Evolutionary conservation across 805 yeast species (phyloP).

Genomic region (Komagataella phaffii): DNA sequence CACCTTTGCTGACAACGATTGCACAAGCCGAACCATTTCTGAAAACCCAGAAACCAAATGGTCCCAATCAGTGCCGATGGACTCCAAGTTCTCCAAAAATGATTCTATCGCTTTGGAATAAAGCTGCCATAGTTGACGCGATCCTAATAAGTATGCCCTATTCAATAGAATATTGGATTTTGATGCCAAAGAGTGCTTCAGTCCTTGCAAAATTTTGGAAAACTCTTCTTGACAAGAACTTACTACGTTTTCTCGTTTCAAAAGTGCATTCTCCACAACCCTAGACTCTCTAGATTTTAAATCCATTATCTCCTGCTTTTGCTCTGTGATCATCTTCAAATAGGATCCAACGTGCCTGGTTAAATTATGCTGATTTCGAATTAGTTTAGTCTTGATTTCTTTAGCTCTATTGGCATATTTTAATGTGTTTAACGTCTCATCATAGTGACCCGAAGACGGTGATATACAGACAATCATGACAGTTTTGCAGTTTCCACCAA

Average conservation of each 20-base stretch:
- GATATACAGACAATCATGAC: conserved; percentile 93
- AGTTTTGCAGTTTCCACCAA: conserved; percentile 91
- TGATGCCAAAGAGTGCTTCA: neutral
- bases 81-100: conserved; percentile 18
- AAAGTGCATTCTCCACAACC: conserved; percentile 22
- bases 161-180: neutral
- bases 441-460: conserved; percentile 79
- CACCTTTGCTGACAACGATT: conserved; percentile 21
- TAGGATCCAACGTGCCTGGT: conserved; percentile 80
- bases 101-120: conserved; percentile 20
- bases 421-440: conserved; percentile 83
- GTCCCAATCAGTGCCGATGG: conserved; percentile 8
- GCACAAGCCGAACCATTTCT: conserved; percentile 11
- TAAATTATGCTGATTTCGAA: conserved; percentile 60
- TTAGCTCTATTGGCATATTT: conserved; percentile 90
- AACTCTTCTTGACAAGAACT: conserved; percentile 17
- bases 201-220: conserved; percentile 13
- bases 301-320: conserved; percentile 59
- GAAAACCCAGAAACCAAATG: conserved; percentile 8
- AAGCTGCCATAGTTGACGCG: conserved; percentile 18
- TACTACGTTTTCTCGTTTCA: conserved; percentile 17
- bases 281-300: conserved; percentile 39
- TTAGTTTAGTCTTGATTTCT: conserved; percentile 71
- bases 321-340: conserved; percentile 73
- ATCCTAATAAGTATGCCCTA: conserved; percentile 1